These are phyloP conservation scores for Trichomonas gallinae DNA, from an alignment of 208 protist genomes.

Conservation along the genomic window DNA sequence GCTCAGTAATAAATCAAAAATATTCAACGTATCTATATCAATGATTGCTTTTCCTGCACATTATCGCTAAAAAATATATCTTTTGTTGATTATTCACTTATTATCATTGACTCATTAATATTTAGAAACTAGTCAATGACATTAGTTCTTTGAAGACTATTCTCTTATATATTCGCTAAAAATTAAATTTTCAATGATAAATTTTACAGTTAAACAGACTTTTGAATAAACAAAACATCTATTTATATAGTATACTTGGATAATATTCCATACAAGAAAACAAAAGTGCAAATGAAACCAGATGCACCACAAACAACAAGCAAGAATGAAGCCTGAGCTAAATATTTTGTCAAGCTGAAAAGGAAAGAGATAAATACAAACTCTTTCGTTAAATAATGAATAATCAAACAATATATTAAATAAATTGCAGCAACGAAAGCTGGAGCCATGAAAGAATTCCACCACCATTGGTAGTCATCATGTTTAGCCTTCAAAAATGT, in stretches of 20 bases:
- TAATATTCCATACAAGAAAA: not conserved
- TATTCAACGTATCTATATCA: too few species aligned
- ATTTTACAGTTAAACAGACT: too few species aligned
- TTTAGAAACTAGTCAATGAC: too few species aligned
- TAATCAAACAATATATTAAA: not conserved
- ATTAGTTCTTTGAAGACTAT: too few species aligned
- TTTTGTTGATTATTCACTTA: too few species aligned
- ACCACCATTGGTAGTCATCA: not conserved
- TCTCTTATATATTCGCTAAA: too few species aligned
- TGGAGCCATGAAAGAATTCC: not conserved
- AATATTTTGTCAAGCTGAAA: not conserved
- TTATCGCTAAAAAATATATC: too few species aligned
- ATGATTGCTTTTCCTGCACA: too few species aligned
- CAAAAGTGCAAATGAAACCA: not conserved
- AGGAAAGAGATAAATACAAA: not conserved
- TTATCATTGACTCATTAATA: too few species aligned
- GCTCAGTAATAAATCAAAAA: too few species aligned
- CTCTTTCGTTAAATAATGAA: not conserved
- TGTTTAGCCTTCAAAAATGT: not conserved
- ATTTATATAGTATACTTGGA: not conserved
- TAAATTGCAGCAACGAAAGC: not conserved
- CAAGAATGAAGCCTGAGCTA: not conserved
- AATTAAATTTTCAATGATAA: too few species aligned
- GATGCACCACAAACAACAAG: not conserved
- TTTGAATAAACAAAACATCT: too few species aligned